Percentiles rank a stretch among this genome's conserved stretches.
Evolutionary conservation across 257 asterid species (phyloP).

Genomic region (Fraxinus anomala): DNA sequence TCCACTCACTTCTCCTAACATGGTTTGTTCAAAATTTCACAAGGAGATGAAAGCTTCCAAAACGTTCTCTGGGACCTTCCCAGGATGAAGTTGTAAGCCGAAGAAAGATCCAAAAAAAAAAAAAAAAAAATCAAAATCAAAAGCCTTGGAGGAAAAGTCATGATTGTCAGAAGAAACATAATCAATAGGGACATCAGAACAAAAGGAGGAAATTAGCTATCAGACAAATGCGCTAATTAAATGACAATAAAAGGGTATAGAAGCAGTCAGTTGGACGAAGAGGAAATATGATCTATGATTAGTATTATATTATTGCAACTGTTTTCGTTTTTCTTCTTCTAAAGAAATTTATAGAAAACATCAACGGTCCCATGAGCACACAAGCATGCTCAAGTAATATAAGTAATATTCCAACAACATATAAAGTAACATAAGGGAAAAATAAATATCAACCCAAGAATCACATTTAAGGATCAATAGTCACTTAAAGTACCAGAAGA

Average conservation of each 20-base stretch:
- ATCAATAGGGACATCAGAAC: background rate
- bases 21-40: background rate
- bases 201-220: constrained; percentile 1
- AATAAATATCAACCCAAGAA: constrained; percentile 8
- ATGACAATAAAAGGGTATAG: constrained; percentile 19
- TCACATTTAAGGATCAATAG: constrained; percentile 19
- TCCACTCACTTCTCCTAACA: background rate
- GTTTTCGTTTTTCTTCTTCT: background rate
- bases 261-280: background rate
- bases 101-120: background rate
- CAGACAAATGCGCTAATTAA: constrained; percentile 5
- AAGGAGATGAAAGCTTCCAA: background rate
- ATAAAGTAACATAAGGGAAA: background rate
- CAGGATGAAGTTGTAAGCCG: background rate
- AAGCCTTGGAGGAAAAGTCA: background rate
- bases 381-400: background rate
- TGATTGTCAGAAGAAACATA: background rate
- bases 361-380: background rate
- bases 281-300: background rate
- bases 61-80: background rate
- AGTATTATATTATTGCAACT: background rate
- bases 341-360: background rate
- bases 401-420: constrained; percentile 14
- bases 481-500: constrained; percentile 70
- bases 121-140: background rate